Base-by-base conservation (phyloP, 2,329 filamentous ascomycete species). In the Colletotrichum costaricense region DNA sequence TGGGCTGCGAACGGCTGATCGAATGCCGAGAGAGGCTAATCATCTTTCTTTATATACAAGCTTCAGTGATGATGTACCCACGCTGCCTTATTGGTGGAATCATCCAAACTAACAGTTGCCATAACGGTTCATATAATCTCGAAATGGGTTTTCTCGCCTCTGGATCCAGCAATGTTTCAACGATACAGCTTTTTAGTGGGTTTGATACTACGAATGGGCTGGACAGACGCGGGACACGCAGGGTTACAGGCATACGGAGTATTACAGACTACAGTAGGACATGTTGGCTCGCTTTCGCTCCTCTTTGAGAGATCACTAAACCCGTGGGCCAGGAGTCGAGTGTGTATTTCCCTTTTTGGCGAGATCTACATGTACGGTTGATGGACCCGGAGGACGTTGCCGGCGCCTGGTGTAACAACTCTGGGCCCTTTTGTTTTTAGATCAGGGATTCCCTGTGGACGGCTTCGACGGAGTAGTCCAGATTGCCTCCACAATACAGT, bases 91-190 rank as follows among this genome's bases (percentile, higher is more conserved):
- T 42, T 62, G 35, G 12, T 49, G 22, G 38, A 62, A 22, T 19
- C 26, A 38, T 35, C 24, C 6, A 62, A 14, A 24, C 22, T 22
- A 1, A 8, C 22, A 11, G 7, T 9, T 30, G 38, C 57, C 24
- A 42, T 42, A 8, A 24, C 19, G 5, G 30, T 3, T 35, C 11
- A 42, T 14, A 42, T 24, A 4, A 42, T 38, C 19, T 38, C 56
- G 12, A 42, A 22, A 14, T 49, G 38, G 24, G 4, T 11, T 59
- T 16, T 24, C 38, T 30, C 35, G 35, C 11, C 35, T 62, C 38
- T 49, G 59, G 24, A 28, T 49, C 59, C 59, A 30, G 38, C 24
- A 49, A 49, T 62, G 59, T 62, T 62, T 62, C 59, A 62, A 28
- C 16, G 24, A 62, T 8, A 62, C 38, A 46, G 24, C 59, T 62